Evolutionary conservation across 345 rosid genomes (phyloP).

Genomic region (Nephelium lappaceum): DNA sequence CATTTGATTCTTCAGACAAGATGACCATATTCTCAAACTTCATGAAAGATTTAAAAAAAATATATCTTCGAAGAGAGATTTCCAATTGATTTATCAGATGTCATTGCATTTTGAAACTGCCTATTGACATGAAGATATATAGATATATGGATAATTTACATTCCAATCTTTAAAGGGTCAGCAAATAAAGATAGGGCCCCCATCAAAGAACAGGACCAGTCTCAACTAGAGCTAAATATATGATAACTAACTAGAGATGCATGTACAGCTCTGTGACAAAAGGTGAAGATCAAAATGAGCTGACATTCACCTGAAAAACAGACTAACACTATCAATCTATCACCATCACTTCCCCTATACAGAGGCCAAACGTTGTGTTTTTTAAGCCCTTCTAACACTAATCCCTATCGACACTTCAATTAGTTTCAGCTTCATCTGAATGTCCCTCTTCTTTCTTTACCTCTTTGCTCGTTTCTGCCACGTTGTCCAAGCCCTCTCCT

Average conservation of each 20-base stretch:
- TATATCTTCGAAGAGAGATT: neutral
- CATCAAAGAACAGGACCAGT: neutral
- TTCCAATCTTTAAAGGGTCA: neutral
- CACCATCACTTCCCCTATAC: conserved; percentile 10
- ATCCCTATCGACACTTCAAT: neutral
- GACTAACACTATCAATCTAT: neutral
- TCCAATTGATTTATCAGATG: neutral
- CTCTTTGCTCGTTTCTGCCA: neutral
- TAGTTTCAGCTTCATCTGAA: neutral
- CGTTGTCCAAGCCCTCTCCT: neutral
- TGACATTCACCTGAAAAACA: conserved; percentile 2
- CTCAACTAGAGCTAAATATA: neutral
- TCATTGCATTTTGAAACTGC: neutral
- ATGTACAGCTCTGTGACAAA: conserved; percentile 14
- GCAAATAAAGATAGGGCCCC: neutral
- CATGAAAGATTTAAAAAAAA: neutral
- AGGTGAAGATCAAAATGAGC: conserved; percentile 12
- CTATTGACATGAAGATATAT: neutral
- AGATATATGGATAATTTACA: neutral
- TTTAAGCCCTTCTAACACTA: neutral
- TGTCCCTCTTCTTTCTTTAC: neutral
- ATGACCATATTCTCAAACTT: neutral
- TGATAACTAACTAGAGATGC: neutral
- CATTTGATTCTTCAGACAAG: no score
- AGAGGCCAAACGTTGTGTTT: neutral